Percentiles rank a stretch among this genome's conserved stretches.
phyloP scores from a whole-genome alignment of 805 yeast genomes.

The Citeromyces nyonsensis region DNA sequence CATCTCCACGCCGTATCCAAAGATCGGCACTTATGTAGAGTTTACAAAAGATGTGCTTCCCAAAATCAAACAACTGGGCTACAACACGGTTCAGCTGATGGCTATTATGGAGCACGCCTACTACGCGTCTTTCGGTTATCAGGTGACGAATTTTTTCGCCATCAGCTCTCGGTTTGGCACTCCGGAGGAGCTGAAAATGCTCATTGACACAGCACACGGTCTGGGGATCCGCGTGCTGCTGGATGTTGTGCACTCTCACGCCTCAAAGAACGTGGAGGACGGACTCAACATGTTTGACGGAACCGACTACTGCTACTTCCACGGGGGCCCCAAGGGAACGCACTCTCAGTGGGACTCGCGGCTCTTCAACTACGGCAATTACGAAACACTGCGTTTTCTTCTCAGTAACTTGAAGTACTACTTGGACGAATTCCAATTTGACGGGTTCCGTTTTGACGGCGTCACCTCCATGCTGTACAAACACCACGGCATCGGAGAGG shows the following conservation, averaged over 20 bases:
- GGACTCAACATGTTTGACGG: conserved; percentile 92
- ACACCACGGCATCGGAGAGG: conserved; percentile 86
- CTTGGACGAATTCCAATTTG: conserved; percentile 73
- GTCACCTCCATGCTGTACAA: conserved; percentile 85
- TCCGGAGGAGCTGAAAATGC: conserved; percentile 86
- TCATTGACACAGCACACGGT: conserved; percentile 84
- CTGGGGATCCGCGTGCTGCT: conserved; percentile 75
- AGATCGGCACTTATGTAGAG: conserved; percentile 72
- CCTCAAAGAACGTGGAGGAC: conserved; percentile 86
- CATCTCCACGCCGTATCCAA: conserved; percentile 82
- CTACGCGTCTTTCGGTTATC: conserved; percentile 97
- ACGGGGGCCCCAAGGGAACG: conserved; percentile 68
- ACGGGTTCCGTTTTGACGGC: conserved; percentile 95
- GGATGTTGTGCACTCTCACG: conserved; percentile 93
- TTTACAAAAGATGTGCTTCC: conserved; percentile 74
- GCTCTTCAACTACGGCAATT: conserved; percentile 78
- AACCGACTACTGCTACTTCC: conserved; percentile 89
- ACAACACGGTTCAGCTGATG: conserved; percentile 90
- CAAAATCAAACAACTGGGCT: conserved; percentile 71
- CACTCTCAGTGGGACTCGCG: conserved; percentile 97
- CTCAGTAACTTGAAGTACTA: conserved; percentile 75
- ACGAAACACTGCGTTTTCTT: conserved; percentile 80
- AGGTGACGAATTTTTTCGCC: conserved; percentile 86
- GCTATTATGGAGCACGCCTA: conserved; percentile 98
- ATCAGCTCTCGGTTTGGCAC: conserved; percentile 83